Percentiles rank a stretch among this genome's conserved stretches.
Conservation (phyloP, 352 stramenopile genomes). For the Blastocystis sp. region DNA sequence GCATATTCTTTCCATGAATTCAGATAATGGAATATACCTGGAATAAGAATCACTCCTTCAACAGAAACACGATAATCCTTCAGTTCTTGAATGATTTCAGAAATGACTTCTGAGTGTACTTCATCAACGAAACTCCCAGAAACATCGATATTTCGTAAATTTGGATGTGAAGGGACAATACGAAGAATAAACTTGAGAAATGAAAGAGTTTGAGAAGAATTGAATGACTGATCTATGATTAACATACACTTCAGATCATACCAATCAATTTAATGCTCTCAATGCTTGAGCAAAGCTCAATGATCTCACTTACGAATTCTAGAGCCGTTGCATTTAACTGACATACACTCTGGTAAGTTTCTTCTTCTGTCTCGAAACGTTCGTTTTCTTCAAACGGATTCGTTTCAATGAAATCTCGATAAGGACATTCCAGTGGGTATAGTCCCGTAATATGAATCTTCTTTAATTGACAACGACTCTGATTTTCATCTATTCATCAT, state of each 20-base stretch:
- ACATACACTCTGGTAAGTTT: neutral
- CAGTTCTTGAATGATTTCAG: neutral
- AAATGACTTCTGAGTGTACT: neutral
- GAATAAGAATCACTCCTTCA: neutral
- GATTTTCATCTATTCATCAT: neutral
- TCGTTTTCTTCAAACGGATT: neutral
- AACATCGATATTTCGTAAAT: neutral
- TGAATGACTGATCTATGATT: neutral
- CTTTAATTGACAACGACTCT: neutral
- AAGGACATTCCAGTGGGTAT: conserved; percentile 2
- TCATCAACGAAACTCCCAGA: conserved; percentile 20
- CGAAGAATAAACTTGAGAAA: neutral
- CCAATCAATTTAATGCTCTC: neutral
- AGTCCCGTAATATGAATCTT: neutral
- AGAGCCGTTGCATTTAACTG: conserved; percentile 7
- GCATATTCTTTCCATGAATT: neutral
- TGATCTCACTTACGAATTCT: neutral
- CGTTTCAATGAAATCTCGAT: neutral
- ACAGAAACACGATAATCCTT: neutral
- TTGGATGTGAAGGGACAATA: neutral
- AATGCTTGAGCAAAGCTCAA: neutral
- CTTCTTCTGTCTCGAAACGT: neutral
- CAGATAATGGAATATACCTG: neutral
- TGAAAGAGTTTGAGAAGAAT: neutral
- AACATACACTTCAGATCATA: neutral